Conservation (phyloP, 139 green algal species). For the Coccomyxa sp. region DNA sequence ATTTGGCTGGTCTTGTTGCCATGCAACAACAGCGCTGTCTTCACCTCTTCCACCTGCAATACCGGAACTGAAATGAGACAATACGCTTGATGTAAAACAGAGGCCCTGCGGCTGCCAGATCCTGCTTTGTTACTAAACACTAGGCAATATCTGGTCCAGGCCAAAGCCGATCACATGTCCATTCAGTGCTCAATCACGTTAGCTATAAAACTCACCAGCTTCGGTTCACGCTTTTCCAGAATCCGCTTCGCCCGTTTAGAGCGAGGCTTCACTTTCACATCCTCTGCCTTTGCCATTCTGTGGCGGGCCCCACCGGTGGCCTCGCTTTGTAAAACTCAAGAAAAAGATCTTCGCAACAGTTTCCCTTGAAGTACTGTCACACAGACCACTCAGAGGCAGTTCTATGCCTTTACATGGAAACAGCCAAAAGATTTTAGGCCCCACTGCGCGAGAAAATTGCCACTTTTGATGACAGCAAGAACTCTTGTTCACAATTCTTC, state of each 20-base stretch:
- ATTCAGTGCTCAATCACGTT: conserved; percentile 16
- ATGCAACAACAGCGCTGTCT: conserved; percentile 61
- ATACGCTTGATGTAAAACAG: conserved; percentile 15
- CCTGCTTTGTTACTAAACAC: no score
- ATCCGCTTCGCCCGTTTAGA: conserved; percentile 58
- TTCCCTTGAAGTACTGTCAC: no score
- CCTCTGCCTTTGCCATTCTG: neutral
- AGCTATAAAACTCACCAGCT: conserved; percentile 53
- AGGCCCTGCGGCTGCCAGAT: neutral
- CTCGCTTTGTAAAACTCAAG: no score
- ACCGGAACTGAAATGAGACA: conserved; percentile 11
- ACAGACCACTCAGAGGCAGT: no score
- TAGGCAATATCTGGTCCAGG: no score
- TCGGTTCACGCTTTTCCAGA: conserved; percentile 67
- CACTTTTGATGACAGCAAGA: no score
- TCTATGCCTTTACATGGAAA: no score
- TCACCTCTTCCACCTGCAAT: conserved; percentile 72
- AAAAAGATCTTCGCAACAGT: no score
- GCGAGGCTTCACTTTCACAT: conserved; percentile 52
- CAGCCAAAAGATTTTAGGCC: no score
- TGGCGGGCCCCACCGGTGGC: no score
- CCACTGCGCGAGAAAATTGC: no score
- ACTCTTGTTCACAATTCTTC: no score
- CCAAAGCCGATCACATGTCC: neutral
- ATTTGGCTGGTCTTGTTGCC: conserved; percentile 68